Base-by-base conservation (phyloP, 139 green algal genomes). In the Asterochloris erici region DNA sequence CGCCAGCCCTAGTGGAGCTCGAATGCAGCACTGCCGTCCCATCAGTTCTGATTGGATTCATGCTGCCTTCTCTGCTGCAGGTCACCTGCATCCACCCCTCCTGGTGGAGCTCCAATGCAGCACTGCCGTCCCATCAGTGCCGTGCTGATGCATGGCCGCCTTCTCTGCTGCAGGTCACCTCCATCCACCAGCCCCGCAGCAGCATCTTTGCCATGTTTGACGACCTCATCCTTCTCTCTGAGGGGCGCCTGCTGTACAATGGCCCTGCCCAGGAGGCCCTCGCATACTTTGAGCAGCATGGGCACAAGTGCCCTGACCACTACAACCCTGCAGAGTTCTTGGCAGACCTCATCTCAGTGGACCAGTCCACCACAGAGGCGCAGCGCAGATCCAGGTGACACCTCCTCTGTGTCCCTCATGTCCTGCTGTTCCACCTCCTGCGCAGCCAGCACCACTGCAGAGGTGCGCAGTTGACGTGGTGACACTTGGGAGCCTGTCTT, bases 121-220 rank as follows among this genome's bases (percentile, higher is more conserved):
- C 38, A 54, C 38, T 54, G 38, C 38, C 6, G 38, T 54, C 38
- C 38, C 38, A 54, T 54, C 38, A 54, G 38, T 2, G 38, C 38
- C 6, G 38, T 54, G 4, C 38, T 10, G 6, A 54, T 54, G 38
- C 38, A 54, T 54, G 38, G n/a, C 38, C 6, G 38, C 38, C 38
- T 54, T 54, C 38, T 54, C 38, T 54, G 38, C 38, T 54, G 38
- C 38, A 54, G 38, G 38, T 54, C 19, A 84, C 81, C 66, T 90
- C 87, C 83, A 92, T 97, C 83, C 94, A 97, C 87, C 94, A 97
- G 87, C 94, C 95, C 14, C 92, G 95, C 83, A 89, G 73, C 88
- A 93, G 85, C 84, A 95, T 99, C 77, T 99, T 96, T 74, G 84
- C 81, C 62, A 87, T 97, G 82, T 97, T 99, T 84, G 95, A 98